Evolutionary conservation across 495 filamentous ascomycete genomes (phyloP).

Genomic region (Aspergillus ellipticus): DNA sequence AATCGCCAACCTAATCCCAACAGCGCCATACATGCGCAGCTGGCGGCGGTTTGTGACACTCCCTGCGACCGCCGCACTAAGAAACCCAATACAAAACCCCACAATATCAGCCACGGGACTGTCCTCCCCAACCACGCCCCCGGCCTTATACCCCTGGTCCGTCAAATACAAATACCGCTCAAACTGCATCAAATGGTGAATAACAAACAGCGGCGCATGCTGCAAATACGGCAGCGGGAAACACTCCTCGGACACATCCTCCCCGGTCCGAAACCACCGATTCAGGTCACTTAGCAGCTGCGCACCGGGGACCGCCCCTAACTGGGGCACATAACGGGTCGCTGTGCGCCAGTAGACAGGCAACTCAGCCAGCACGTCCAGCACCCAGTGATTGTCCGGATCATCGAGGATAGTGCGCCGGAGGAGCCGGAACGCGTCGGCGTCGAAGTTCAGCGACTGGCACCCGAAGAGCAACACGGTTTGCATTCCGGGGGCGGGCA

Average conservation of each 20-base stretch:
- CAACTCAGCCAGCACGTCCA: slow-evolving; percentile 25
- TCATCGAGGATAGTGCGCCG: slow-evolving; percentile 25
- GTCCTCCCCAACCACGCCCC: background rate
- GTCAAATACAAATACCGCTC: slow-evolving; percentile 11
- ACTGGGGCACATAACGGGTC: slow-evolving; percentile 18
- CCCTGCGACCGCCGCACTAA: slow-evolving; percentile 37
- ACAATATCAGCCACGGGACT: slow-evolving; percentile 28
- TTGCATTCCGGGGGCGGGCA: background rate
- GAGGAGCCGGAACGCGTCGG: slow-evolving; percentile 21
- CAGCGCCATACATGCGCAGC: slow-evolving; percentile 33
- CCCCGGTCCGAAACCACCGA: slow-evolving; percentile 23
- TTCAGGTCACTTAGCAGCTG: slow-evolving; percentile 22
- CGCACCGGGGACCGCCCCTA: slow-evolving; percentile 18
- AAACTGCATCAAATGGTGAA: slow-evolving; percentile 34
- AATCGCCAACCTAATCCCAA: slow-evolving; percentile 37
- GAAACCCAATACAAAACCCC: slow-evolving; percentile 45
- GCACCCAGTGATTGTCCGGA: slow-evolving; percentile 26
- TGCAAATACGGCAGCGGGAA: slow-evolving; percentile 29
- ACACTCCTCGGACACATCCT: slow-evolving; percentile 3
- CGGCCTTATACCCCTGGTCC: background rate
- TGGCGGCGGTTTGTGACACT: slow-evolving; percentile 17
- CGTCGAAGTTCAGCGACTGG: slow-evolving; percentile 32
- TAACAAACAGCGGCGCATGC: slow-evolving; percentile 35
- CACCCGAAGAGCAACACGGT: slow-evolving; percentile 30
- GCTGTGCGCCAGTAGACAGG: slow-evolving; percentile 26